Evolutionary conservation across 2,329 filamentous ascomycete species (phyloP).

Genomic region (Cladosporium sp.): DNA sequence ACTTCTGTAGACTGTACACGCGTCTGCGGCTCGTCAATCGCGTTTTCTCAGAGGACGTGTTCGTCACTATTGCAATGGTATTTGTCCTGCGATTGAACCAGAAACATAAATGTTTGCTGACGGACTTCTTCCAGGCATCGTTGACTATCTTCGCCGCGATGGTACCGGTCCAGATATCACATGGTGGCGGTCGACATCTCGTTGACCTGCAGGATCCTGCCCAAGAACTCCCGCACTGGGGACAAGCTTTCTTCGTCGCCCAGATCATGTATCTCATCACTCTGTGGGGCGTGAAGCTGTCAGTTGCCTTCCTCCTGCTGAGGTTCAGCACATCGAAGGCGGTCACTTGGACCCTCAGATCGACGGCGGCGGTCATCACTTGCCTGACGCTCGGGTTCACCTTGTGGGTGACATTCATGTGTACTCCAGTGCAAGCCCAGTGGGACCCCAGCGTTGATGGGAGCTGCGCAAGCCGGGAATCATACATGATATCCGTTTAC

Average conservation of each 20-base stretch:
- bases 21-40: background rate
- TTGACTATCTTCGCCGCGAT: conserved; percentile 5
- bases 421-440: background rate
- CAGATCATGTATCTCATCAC: conserved; percentile 10
- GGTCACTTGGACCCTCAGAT: background rate
- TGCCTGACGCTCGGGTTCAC: background rate
- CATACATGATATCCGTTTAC: conserved; percentile 3
- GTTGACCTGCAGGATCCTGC: background rate
- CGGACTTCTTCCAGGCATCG: background rate
- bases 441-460: conserved; percentile 2
- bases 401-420: conserved; percentile 1
- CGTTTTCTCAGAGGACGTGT: background rate
- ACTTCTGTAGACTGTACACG: background rate
- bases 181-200: conserved; percentile 2
- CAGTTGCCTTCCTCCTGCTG: background rate
- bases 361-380: background rate
- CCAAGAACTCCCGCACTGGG: background rate
- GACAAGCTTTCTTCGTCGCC: conserved; percentile 1
- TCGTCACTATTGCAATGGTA: conserved; percentile 3
- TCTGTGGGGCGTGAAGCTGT: background rate
- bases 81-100: background rate
- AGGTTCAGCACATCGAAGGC: background rate
- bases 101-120: background rate
- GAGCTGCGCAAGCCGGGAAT: background rate
- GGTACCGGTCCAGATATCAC: background rate